Conservation (phyloP, 2,329 filamentous ascomycete species). For the Didymella keratinophila region DNA sequence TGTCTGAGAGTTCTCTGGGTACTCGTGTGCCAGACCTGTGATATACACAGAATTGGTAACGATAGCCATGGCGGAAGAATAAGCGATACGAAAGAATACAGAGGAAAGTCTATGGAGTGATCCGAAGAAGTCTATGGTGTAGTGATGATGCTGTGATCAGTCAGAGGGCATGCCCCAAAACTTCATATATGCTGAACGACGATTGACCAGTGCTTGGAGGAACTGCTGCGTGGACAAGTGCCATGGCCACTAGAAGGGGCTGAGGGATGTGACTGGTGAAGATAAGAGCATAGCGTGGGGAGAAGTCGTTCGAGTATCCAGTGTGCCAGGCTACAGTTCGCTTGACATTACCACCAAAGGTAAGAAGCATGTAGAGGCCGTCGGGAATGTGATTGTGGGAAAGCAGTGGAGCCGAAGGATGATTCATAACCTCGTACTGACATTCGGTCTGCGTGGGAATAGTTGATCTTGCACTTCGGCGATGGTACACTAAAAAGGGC, state of each 20-base stretch:
- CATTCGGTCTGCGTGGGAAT: conserved; percentile 7
- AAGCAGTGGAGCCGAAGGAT: neutral
- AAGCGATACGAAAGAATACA: neutral
- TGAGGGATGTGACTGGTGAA: conserved; percentile 15
- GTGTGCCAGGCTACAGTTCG: conserved; percentile 13
- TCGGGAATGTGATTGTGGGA: neutral
- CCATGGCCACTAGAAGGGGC: conserved; percentile 12
- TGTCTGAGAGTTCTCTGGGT: conserved; percentile 23
- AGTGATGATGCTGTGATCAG: neutral
- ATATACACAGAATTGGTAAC: conserved; percentile 23
- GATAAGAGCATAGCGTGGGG: neutral
- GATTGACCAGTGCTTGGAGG: neutral
- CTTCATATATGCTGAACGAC: conserved; percentile 5
- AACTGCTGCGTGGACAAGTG: neutral
- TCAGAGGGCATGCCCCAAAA: neutral
- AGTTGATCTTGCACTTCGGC: neutral
- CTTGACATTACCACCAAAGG: conserved; percentile 6
- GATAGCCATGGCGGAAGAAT: neutral
- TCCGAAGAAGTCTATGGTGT: neutral
- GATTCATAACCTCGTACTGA: neutral
- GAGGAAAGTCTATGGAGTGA: neutral
- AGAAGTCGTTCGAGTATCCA: neutral
- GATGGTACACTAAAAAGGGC: neutral
- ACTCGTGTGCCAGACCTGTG: conserved; percentile 30
- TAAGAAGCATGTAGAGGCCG: neutral